Evolutionary conservation across 768 basidiomycete species (phyloP).

Genomic region (Russula sp.): DNA sequence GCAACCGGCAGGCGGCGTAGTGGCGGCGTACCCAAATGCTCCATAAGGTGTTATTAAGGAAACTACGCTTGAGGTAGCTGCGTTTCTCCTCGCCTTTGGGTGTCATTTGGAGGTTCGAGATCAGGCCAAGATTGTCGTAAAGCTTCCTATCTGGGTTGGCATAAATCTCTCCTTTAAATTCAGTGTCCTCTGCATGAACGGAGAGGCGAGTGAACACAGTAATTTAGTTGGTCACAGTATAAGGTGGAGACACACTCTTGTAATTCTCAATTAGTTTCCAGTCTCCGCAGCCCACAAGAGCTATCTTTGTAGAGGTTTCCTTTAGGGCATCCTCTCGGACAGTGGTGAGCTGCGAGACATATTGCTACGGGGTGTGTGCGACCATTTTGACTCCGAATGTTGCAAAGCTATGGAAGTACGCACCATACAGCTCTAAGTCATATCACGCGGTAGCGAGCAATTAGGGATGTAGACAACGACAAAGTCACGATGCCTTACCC

Average conservation of each 20-base stretch:
- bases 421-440: slow-evolving; percentile 21
- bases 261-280: slow-evolving; percentile 28
- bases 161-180: slow-evolving; percentile 26
- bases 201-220: neutral
- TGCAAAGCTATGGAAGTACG: neutral
- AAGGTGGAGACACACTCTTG: slow-evolving; percentile 7
- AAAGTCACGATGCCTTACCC: slow-evolving; percentile 7
- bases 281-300: slow-evolving; percentile 27
- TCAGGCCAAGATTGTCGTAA: slow-evolving; percentile 24
- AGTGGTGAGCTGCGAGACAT: slow-evolving; percentile 22
- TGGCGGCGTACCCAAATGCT: slow-evolving; percentile 25
- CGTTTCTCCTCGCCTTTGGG: slow-evolving; percentile 20
- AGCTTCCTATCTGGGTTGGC: slow-evolving; percentile 29
- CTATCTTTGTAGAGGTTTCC: slow-evolving; percentile 15
- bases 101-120: slow-evolving; percentile 21
- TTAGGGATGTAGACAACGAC: neutral
- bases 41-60: slow-evolving; percentile 15
- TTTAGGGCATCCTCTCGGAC: slow-evolving; percentile 23
- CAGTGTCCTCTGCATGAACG: slow-evolving; percentile 9
- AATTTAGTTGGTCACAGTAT: too few species aligned
- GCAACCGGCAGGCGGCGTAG: neutral
- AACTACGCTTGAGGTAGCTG: slow-evolving; percentile 22
- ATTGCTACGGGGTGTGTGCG: slow-evolving; percentile 21
- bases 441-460: neutral
- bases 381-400: neutral